phyloP scores from a whole-genome alignment of 2,329 filamentous ascomycete species.

The Ploettnerulaceae sp. region DNA sequence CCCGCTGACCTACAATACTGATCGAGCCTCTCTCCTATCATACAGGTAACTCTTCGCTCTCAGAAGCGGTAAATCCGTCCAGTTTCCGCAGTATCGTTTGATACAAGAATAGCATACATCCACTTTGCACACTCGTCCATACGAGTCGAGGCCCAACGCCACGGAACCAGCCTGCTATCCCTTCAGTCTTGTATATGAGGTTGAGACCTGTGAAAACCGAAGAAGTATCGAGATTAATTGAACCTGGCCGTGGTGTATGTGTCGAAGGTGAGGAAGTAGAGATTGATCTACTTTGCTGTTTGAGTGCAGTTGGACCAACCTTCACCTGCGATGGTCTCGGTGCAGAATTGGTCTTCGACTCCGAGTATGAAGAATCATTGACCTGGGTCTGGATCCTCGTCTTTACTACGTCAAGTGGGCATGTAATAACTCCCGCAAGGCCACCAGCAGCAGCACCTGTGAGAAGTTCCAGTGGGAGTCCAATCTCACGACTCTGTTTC shows the following conservation, averaged over 20 bases:
- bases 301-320: constrained; percentile 29
- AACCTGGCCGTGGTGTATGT: constrained; percentile 71
- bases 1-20: not conserved
- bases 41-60: constrained; percentile 23
- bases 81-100: constrained; percentile 79
- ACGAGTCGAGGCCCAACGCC: constrained; percentile 89
- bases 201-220: constrained; percentile 79
- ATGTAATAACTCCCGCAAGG: constrained; percentile 89
- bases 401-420: constrained; percentile 95
- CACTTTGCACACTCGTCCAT: constrained; percentile 96
- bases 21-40: constrained; percentile 15
- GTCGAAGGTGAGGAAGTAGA: constrained; percentile 89
- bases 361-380: constrained; percentile 39
- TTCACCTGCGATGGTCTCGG: constrained; percentile 19
- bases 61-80: constrained; percentile 41
- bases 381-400: constrained; percentile 94
- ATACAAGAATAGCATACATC: constrained; percentile 94
- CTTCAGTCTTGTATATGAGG: constrained; percentile 87
- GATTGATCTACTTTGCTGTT: constrained; percentile 63
- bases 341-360: constrained; percentile 24
- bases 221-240: constrained; percentile 78
- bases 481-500: constrained; percentile 78
- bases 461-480: constrained; percentile 75
- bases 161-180: constrained; percentile 84
- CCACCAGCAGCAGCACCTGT: constrained; percentile 89